Evolutionary conservation across 2,329 filamentous ascomycete genomes (phyloP), one percentile per base, ranked within the genome.

Genomic region (Scytalidium lignicola): DNA sequence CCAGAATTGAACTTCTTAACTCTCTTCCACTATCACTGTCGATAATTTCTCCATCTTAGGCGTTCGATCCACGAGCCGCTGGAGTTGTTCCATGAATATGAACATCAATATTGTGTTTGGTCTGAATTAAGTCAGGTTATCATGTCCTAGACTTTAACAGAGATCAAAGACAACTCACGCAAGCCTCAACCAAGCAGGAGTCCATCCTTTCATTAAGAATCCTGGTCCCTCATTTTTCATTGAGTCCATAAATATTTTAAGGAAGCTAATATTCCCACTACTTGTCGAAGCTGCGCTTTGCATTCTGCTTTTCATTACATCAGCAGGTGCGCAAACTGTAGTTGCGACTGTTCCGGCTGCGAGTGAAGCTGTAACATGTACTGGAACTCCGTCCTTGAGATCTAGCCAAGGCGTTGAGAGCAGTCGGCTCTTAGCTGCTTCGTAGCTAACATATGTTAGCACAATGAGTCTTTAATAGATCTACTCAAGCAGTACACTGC

Each of bases 201-300:
- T 70, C 71, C 70, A 74, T 1, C 71, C 71, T 47, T 70, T 72
- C 69, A 73, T 72, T 2, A 74, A 62, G 45, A 74, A 73, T 1
- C 65, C 58, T 0, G 64, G 64, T 0, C 71, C 71, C 54, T 74
- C 70, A 12, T 68, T 65, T 3, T 61, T 58, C 5, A 71, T 52
- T 3, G 69, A 66, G 0, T 62, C 58, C 6, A 56, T 52, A 7
- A 72, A 50, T 3, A 73, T 64, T 29, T 64, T 62, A 2, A 63
- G 21, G 2, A 73, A 52, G 3, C 66, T 60, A 66, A n/a, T 15
- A 40, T 15, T 5, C 21, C 13, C 26, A 21, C 53, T 50, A 19
- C 47, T 56, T 15, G 49, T 47, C 7, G 54, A 58, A 3, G 55
- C 51, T 2, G 65, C 64, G 43, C 60, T 64, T 49, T 74, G 71